Conservation (phyloP, 1,139 yeast species). For the Blastobotrys raffinosifermentans region DNA sequence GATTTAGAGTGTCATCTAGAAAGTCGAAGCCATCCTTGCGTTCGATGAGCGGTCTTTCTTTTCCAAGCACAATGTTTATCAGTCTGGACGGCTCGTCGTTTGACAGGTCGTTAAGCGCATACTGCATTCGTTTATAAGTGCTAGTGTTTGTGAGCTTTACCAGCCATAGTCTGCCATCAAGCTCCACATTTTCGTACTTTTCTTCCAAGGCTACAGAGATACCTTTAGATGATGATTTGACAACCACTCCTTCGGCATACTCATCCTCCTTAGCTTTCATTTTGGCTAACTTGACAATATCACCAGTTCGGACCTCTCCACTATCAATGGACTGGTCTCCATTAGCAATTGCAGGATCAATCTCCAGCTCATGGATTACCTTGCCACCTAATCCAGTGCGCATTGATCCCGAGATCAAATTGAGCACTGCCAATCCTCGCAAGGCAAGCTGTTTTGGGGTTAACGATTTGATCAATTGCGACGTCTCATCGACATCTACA, state of each 20-base stretch:
- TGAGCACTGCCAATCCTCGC: constrained; percentile 69
- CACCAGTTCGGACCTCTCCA: constrained; percentile 70
- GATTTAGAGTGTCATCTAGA: constrained; percentile 52
- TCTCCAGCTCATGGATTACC: constrained; percentile 55
- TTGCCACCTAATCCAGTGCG: constrained; percentile 82
- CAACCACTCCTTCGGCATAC: constrained; percentile 55
- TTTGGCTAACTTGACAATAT: constrained; percentile 42
- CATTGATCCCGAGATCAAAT: constrained; percentile 53
- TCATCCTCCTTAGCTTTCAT: constrained; percentile 27
- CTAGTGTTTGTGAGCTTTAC: constrained; percentile 36
- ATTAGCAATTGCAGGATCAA: constrained; percentile 49
- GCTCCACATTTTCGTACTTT: constrained; percentile 33
- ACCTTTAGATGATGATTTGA: constrained; percentile 41
- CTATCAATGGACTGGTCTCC: constrained; percentile 40
- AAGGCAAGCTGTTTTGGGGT: constrained; percentile 62
- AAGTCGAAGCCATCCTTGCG: constrained; percentile 26
- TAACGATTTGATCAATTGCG: constrained; percentile 29
- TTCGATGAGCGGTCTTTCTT: constrained; percentile 16
- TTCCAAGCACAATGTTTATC: constrained; percentile 27
- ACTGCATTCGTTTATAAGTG: constrained; percentile 67
- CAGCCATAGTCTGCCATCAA: constrained; percentile 34
- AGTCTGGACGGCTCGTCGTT: constrained; percentile 37
- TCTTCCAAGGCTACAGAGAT: constrained; percentile 62
- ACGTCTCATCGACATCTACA: constrained; percentile 31
- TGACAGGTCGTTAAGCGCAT: constrained; percentile 63